Evolutionary conservation across 805 yeast species (phyloP).

Genomic region (Brettanomyces naardenensis): DNA sequence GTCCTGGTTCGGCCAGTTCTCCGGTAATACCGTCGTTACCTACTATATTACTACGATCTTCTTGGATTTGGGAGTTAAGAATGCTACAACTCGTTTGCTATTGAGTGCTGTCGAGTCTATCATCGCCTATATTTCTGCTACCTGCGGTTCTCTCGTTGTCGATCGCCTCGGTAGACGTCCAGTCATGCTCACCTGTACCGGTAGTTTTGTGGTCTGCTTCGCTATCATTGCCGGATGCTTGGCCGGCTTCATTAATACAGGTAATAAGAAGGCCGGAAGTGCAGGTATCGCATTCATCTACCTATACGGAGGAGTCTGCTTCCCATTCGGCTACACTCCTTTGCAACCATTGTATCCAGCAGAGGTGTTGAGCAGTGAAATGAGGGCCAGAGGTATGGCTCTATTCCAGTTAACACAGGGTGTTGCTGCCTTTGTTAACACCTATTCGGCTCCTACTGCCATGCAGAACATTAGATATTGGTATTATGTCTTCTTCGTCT

Average conservation of each 20-base stretch:
- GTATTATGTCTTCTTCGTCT: slow-evolving; percentile 20
- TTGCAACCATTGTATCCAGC: slow-evolving; percentile 39
- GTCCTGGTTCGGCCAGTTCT: slow-evolving; percentile 2
- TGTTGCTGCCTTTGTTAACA: slow-evolving; percentile 22
- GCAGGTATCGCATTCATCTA: slow-evolving; percentile 32
- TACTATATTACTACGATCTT: slow-evolving; percentile 33
- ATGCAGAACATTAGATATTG: slow-evolving; percentile 30
- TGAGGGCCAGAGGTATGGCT: slow-evolving; percentile 15
- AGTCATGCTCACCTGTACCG: slow-evolving; percentile 8
- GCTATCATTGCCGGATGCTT: slow-evolving; percentile 17
- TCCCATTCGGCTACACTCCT: slow-evolving; percentile 37
- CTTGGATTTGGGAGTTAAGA: slow-evolving; percentile 13
- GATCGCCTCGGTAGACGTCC: slow-evolving; percentile 15
- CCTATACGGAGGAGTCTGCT: slow-evolving; percentile 38
- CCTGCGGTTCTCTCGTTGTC: slow-evolving; percentile 12
- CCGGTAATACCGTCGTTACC: slow-evolving; percentile 38
- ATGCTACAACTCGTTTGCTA: slow-evolving; percentile 8
- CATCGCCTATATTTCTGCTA: slow-evolving; percentile 12
- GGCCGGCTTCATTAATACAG: slow-evolving; percentile 4
- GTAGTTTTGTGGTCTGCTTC: slow-evolving; percentile 13
- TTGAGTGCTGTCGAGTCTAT: slow-evolving; percentile 17
- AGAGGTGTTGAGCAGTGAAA: slow-evolving; percentile 28
- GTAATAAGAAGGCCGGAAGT: slow-evolving; percentile 4
- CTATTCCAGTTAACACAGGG: slow-evolving; percentile 6
- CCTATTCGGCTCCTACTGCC: slow-evolving; percentile 27